Conservation (phyloP, 2,329 filamentous ascomycete species). For the Fusarium anthophilum region DNA sequence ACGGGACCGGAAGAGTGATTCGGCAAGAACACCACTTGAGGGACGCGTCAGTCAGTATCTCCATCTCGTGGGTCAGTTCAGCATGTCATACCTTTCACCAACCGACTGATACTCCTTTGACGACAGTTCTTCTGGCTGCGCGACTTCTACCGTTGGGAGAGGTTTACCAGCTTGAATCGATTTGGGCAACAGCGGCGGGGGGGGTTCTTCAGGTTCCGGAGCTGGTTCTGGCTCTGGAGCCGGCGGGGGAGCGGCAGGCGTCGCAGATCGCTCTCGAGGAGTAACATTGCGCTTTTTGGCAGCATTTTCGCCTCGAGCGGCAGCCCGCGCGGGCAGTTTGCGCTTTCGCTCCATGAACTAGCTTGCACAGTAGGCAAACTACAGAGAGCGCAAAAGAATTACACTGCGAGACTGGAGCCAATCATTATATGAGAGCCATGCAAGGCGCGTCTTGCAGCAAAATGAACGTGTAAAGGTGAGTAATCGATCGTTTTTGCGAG, state of each 20-base stretch:
- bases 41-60: slow-evolving; percentile 34
- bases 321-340: slow-evolving; percentile 70
- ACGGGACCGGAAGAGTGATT: slow-evolving; percentile 78
- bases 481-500: not conserved
- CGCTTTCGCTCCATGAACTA: slow-evolving; percentile 70
- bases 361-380: slow-evolving; percentile 19
- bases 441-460: slow-evolving; percentile 38
- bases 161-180: slow-evolving; percentile 72
- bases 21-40: slow-evolving; percentile 75
- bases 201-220: slow-evolving; percentile 44
- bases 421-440: slow-evolving; percentile 48
- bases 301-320: slow-evolving; percentile 67
- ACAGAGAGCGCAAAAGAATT: slow-evolving; percentile 24
- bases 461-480: slow-evolving; percentile 18
- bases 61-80: not conserved
- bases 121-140: slow-evolving; percentile 71
- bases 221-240: slow-evolving; percentile 38
- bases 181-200: slow-evolving; percentile 64
- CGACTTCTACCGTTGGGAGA: slow-evolving; percentile 73
- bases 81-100: slow-evolving; percentile 68
- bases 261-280: slow-evolving; percentile 62
- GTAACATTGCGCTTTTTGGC: slow-evolving; percentile 69
- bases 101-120: slow-evolving; percentile 76
- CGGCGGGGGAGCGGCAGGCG: slow-evolving; percentile 54
- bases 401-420: slow-evolving; percentile 33